Percentiles rank a stretch among this genome's conserved stretches.
These are phyloP conservation scores for Linnemannia zychae DNA, from an alignment of 192 early-diverging fungal genomes.

Conservation along the genomic window DNA sequence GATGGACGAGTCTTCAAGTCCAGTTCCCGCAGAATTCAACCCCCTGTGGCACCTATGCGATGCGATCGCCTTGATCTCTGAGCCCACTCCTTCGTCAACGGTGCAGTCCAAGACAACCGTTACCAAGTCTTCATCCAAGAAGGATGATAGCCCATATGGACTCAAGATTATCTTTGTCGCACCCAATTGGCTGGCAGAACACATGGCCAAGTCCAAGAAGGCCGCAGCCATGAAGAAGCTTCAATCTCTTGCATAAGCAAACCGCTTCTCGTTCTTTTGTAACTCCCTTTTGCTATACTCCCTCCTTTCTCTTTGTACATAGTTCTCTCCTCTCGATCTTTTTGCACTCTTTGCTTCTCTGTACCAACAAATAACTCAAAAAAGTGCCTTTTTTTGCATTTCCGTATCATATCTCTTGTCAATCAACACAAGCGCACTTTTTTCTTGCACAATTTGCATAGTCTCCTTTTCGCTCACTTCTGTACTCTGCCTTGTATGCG, in stretches of 20 bases:
- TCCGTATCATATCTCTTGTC: neutral
- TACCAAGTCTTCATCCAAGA: neutral
- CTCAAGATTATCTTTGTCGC: conserved; percentile 43
- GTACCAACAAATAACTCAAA: neutral
- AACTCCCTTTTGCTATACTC: neutral
- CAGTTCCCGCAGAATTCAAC: conserved; percentile 14
- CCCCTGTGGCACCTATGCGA: conserved; percentile 41
- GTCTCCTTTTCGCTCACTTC: neutral
- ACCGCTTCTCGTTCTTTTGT: neutral
- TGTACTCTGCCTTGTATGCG: neutral
- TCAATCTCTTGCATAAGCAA: conserved; percentile 6
- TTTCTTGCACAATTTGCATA: neutral
- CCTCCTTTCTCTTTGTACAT: neutral
- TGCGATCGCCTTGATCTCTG: conserved; percentile 24
- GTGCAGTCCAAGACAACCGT: neutral
- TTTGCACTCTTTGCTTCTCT: neutral
- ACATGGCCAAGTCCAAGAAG: conserved; percentile 46
- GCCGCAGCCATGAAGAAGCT: conserved; percentile 31
- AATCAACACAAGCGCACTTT: neutral
- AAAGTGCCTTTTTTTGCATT: neutral
- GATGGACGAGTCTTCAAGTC: neutral
- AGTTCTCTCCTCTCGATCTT: neutral
- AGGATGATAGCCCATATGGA: conserved; percentile 12
- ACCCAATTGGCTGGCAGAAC: conserved; percentile 43
- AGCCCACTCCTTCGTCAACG: neutral